Evolutionary conservation across 2,329 filamentous ascomycete genomes (phyloP).

Genomic region (Fusarium sp.): DNA sequence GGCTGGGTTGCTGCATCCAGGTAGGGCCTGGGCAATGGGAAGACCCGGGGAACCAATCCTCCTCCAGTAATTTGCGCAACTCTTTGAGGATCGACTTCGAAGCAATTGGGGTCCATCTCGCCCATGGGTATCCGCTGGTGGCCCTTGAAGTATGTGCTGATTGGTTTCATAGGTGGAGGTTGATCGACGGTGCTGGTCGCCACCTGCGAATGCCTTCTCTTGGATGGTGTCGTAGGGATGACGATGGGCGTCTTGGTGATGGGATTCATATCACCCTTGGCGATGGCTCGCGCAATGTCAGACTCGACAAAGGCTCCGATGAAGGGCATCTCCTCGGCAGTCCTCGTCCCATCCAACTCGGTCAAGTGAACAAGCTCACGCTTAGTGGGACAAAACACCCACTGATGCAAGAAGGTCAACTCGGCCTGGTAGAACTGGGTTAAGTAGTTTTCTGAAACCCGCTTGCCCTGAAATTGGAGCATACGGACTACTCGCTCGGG

Average conservation of each 20-base stretch:
- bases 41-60: conserved; percentile 69
- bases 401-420: conserved; percentile 92
- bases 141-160: conserved; percentile 69
- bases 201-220: conserved; percentile 59
- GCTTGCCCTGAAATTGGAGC: conserved; percentile 91
- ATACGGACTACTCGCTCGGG: conserved; percentile 86
- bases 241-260: conserved; percentile 82
- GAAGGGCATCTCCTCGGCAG: conserved; percentile 81
- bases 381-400: conserved; percentile 88
- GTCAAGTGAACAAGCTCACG: conserved; percentile 83
- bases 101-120: conserved; percentile 76
- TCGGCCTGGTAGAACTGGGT: conserved; percentile 89
- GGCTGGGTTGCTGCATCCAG: conserved; percentile 56
- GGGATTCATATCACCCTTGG: conserved; percentile 87
- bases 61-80: conserved; percentile 65
- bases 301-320: conserved; percentile 83
- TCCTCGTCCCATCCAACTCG: conserved; percentile 73
- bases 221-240: conserved; percentile 59
- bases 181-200: conserved; percentile 41
- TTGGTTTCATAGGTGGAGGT: conserved; percentile 63
- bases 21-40: conserved; percentile 73
- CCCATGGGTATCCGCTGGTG: conserved; percentile 69
- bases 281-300: conserved; percentile 80
- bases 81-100: conserved; percentile 66
- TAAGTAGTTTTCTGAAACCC: conserved; percentile 86